Base-by-base conservation (phyloP, 2,329 filamentous ascomycete species). In the Cylindrodendrum hubeiense region DNA sequence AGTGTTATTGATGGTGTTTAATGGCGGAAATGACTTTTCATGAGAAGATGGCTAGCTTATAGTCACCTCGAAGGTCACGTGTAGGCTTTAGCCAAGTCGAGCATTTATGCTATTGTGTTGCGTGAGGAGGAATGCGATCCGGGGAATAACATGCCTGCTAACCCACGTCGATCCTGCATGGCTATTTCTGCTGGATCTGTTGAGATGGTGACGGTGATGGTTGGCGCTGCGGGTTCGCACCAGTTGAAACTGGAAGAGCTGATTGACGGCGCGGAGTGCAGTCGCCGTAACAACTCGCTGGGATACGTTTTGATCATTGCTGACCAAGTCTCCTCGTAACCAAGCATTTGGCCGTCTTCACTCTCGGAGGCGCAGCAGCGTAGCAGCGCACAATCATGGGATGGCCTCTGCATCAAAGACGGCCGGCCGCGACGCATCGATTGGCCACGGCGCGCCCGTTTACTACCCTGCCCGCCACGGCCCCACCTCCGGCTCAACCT, bases 201-300 rank as follows among this genome's bases (percentile, higher is more conserved):
- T 12, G 28, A 30, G 7, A 12, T 30, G 28, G 9, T 10, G 28
- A 12, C 28, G 28, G 28, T 12, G 7, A 30, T 30, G 28, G 8
- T 3, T 8, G 28, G 12, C 4, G 28, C 28, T 9, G 28, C 12
- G 28, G 28, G 28, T 30, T 30, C 28, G 8, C 9, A 30, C 9
- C 28, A 30, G 28, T 30, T 30, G 28, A 30, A 30, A 12, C 28
- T 30, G 3, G 28, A 12, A 30, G 8, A 8, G 2, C 28, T 30
- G 28, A 30, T 30, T 30, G 4, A 74, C 78, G 4, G 74, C 78
- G 78, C 44, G 22, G 44, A 15, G 44, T 24, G 22, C 81, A 47
- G 44, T 22, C 7, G 44, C 44, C 22, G 15, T 26, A 28, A 47
- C 44, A 44, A 22, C 41, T 12, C 19, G 9, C 41, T 19, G 12